phyloP scores from a whole-genome alignment of 495 filamentous ascomycete species.

The Xylaria scruposa region DNA sequence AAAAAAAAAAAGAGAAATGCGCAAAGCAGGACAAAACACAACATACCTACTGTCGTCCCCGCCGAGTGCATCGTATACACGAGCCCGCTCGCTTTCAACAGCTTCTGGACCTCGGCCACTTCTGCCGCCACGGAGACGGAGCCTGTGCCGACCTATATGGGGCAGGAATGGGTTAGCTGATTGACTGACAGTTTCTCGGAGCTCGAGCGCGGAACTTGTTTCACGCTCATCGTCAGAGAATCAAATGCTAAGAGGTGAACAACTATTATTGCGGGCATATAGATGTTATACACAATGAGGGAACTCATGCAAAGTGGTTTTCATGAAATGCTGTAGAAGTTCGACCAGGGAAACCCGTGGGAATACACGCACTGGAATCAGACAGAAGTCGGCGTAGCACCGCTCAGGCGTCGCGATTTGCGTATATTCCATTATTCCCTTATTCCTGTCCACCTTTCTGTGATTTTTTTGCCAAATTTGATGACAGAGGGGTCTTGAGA shows the following conservation, averaged over 20 bases:
- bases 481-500: background rate
- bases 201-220: background rate
- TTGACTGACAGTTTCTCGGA: background rate
- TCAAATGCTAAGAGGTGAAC: background rate
- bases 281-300: background rate
- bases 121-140: slow-evolving; percentile 84
- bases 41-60: slow-evolving; percentile 88
- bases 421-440: slow-evolving; percentile 42
- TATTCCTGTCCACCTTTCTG: too few relatives aligned
- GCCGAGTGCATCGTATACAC: slow-evolving; percentile 89
- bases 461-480: background rate
- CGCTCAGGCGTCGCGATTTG: slow-evolving; percentile 65
- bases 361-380: slow-evolving; percentile 69
- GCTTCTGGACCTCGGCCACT: slow-evolving; percentile 86
- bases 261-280: background rate
- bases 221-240: background rate
- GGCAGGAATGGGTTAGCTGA: background rate
- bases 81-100: slow-evolving; percentile 79
- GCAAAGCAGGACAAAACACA: background rate
- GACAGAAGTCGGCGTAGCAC: slow-evolving; percentile 82
- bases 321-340: background rate
- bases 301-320: background rate
- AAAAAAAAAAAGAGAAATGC: slow-evolving; percentile 14
- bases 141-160: slow-evolving; percentile 74
- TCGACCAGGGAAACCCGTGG: too few relatives aligned